Evolutionary conservation across 257 asterid species (phyloP), one percentile per base, ranked within the genome.

Genomic region (Cinchona pubescens): DNA sequence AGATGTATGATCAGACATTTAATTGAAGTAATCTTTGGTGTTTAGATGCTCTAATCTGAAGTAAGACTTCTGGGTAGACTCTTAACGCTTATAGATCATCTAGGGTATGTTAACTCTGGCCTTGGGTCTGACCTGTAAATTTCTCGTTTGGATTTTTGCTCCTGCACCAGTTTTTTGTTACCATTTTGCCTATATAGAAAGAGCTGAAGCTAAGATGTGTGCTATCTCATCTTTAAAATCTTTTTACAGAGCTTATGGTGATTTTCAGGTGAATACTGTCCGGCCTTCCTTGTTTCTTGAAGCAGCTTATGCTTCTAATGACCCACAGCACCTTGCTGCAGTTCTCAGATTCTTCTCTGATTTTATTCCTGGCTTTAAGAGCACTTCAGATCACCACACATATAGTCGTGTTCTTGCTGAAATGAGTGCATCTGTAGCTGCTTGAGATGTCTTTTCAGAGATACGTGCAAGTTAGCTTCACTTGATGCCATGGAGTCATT

Each of bases 301-400:
- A 81, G 90, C 99, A 61, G 97, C 97, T 65, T 78, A 82, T 79
- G 87, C 93, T 69, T 87, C 96, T 46, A 90, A 86, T 79, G 93
- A 94, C 75, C 86, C 94, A 23, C 97, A 88, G 78, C 94, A 87
- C 72, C 86, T 94, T 21, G 96, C 96, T 71, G 91, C 98, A 6
- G 97, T 92, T 72, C 80, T 94, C 29, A 86, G 99, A 79, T 91
- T 90, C 87, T 90, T 94, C 76, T 90, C 88, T 34, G 98, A 94
- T 81, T 92, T 90, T 80, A 89, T 89, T 60, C 96, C 99, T 3
- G 95, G 96, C 67, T 94, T 94, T 83, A 89, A 86, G 90, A 84
- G 63, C 85, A 87, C 89, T 40, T 27, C 96, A 16, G 97, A 94
- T 49, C 87, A 90, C 82, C 79, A 77, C 56, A 81, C 75, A 9